Evolutionary conservation across 306 rosid genomes (phyloP), one percentile per base, ranked within the genome.

Genomic region (Adenanthera pavonina): DNA sequence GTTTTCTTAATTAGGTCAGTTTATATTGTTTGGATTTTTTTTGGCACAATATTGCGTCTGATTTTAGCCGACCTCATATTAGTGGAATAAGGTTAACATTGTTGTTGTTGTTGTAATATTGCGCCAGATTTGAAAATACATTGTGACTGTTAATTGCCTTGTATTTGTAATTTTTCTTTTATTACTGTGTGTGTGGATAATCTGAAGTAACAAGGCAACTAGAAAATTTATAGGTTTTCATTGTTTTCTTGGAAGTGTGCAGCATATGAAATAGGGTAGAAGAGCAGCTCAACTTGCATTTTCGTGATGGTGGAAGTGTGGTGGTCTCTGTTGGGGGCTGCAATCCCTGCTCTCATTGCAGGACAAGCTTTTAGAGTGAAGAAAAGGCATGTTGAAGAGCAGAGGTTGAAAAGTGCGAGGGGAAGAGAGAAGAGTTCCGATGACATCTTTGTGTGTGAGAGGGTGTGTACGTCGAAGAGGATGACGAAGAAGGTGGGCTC

Each of bases 371-470:
- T 88, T 68, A 79, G 92, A 62, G 48, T 88, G 86, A 91, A 91
- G 92, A 91, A 89, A 74, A 87, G 76, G 86, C 87, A 44, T 0
- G 90, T 90, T 0, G 97, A 91, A 85, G 99, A 91, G 79, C 87
- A 91, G 84, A 89, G 87, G 74, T 33, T 92, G 81, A 86, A 83
- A 89, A 88, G 86, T 17, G 92, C 94, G 0, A 82, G 92, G 71
- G 97, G 99, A n/a, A 93, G 97, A 75, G 97, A 92, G 87, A 89
- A 92, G 90, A 95, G 85, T 84, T 80, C 97, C 0, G 97, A 93
- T 73, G 97, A 93, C 68, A 93, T 93, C 40, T 93, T 95, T 69
- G 97, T 93, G 3, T 95, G 99, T 38, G 99, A 95, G 83, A 90
- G 97, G 84, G 99, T 95, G 2, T 95, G 99, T 57, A 92, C 97